phyloP scores from a whole-genome alignment of 441 rosid species.

The Syzygium malaccense region DNA sequence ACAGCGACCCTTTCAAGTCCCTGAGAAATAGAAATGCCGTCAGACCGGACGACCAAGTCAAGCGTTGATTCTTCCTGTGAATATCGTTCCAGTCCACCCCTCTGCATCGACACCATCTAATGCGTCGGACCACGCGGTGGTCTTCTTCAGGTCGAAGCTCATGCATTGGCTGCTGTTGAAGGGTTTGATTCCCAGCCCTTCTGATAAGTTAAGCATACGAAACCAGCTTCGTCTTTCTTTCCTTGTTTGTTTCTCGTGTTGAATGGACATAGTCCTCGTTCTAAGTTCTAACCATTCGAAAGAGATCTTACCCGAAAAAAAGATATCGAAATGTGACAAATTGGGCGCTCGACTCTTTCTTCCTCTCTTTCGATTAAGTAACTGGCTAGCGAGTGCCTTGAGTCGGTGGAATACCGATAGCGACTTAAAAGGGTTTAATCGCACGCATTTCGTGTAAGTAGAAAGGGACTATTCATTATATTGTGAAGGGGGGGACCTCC shows the following conservation, averaged over 20 bases:
- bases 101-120: background rate
- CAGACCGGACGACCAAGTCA: background rate
- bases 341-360: background rate
- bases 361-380: background rate
- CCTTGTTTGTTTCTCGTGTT: background rate
- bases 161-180: background rate
- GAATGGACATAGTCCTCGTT: background rate
- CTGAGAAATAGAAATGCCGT: background rate
- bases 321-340: background rate
- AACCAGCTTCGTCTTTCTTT: background rate
- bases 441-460: background rate
- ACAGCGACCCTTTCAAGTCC: background rate
- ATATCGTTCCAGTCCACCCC: background rate
- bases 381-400: background rate
- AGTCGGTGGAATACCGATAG: background rate
- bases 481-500: background rate
- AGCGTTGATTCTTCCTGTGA: background rate
- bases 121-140: background rate
- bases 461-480: background rate
- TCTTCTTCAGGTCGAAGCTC: background rate
- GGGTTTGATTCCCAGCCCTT: background rate
- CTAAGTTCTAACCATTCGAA: background rate
- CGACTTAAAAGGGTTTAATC: background rate
- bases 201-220: background rate
- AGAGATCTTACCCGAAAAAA: background rate